Evolutionary conservation across 352 stramenopile species (phyloP).

Genomic region (Thalassiosira pacifica): DNA sequence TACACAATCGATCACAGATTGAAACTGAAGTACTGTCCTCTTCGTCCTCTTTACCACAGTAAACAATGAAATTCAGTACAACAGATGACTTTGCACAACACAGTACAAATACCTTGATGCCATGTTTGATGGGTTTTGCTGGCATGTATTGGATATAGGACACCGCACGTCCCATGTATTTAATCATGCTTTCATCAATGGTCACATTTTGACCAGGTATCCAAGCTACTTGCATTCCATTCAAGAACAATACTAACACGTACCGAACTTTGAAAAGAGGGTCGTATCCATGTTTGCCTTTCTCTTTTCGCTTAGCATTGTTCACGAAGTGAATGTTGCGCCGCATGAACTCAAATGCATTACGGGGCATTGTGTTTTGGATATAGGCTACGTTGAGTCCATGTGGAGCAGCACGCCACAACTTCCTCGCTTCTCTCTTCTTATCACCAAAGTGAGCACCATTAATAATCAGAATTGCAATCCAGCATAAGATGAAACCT

Average conservation of each 20-base stretch:
- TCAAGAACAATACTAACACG: constrained; percentile 24
- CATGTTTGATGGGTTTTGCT: constrained; percentile 61
- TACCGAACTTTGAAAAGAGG: constrained; percentile 45
- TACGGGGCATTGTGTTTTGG: constrained; percentile 31
- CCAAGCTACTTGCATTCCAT: constrained; percentile 40
- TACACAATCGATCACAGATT: not conserved
- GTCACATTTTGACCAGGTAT: constrained; percentile 38
- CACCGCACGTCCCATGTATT: constrained; percentile 43
- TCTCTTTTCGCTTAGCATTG: constrained; percentile 24
- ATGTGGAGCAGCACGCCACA: not conserved
- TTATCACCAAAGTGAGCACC: constrained; percentile 27
- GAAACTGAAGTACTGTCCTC: not conserved
- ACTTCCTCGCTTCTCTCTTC: not conserved
- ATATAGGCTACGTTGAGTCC: constrained; percentile 29
- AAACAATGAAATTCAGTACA: not conserved
- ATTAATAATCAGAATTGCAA: constrained; percentile 35
- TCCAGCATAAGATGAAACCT: constrained; percentile 38
- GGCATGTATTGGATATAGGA: constrained; percentile 56
- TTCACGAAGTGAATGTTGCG: constrained; percentile 29
- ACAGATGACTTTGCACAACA: not conserved
- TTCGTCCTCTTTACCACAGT: not conserved
- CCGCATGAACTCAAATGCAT: constrained; percentile 44
- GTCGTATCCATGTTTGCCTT: constrained; percentile 7
- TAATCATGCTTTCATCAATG: constrained; percentile 65
- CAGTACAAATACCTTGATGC: not conserved